Percentiles rank a stretch among this genome's conserved stretches.
These are phyloP conservation scores for Geotrichum ghanense DNA, from an alignment of 805 yeast species.

Conservation along the genomic window DNA sequence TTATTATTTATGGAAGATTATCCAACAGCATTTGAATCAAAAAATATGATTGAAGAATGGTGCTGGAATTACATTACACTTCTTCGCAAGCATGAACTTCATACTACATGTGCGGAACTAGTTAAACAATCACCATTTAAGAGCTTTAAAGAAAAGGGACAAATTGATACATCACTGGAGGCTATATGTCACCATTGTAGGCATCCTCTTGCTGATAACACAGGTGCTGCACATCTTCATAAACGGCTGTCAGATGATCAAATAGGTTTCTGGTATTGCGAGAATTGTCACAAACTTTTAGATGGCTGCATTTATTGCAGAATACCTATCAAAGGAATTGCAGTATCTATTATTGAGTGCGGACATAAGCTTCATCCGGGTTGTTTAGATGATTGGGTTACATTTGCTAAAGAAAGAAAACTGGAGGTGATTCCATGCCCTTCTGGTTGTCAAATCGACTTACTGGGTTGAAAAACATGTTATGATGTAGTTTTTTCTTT, in stretches of 20 bases:
- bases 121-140: constrained; percentile 32
- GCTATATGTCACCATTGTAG: constrained; percentile 32
- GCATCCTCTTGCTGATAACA: constrained; percentile 23
- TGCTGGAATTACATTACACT: constrained; percentile 42
- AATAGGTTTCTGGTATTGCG: constrained; percentile 77
- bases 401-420: constrained; percentile 23
- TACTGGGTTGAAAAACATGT: constrained; percentile 27
- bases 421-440: constrained; percentile 67
- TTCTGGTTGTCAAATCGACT: constrained; percentile 41
- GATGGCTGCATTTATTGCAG: constrained; percentile 71
- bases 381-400: constrained; percentile 71
- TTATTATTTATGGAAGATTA: constrained; percentile 38
- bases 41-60: constrained; percentile 39
- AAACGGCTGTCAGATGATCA: constrained; percentile 1
- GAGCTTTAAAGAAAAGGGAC: constrained; percentile 20
- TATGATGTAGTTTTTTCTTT: no score
- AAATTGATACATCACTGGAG: constrained; percentile 30
- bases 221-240: constrained; percentile 28
- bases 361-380: constrained; percentile 83
- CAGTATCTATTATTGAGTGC: constrained; percentile 51
- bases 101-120: constrained; percentile 47
- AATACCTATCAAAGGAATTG: constrained; percentile 62
- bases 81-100: constrained; percentile 38
- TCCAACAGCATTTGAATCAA: constrained; percentile 23
- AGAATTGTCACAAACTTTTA: constrained; percentile 46